Conservation (phyloP, 352 stramenopile species). For the Thraustochytrium sp. region DNA sequence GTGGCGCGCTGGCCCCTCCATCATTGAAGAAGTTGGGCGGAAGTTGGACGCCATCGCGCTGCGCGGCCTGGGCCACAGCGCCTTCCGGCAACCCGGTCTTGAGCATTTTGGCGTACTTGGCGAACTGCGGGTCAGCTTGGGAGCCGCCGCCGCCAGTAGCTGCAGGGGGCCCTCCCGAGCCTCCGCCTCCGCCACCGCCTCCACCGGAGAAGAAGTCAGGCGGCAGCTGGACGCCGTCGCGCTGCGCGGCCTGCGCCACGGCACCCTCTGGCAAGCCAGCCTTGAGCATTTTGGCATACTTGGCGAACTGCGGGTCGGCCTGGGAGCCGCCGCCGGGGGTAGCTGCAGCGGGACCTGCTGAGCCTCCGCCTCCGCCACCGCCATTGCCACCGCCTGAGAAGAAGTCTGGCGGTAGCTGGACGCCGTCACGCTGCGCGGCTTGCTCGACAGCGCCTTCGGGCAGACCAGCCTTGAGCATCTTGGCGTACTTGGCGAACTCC, state of each 20-base stretch:
- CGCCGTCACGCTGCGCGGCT: conserved; percentile 8
- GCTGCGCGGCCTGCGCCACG: conserved; percentile 6
- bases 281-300: conserved; percentile 34
- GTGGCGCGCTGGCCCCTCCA: neutral
- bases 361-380: neutral
- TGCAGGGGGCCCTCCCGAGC: neutral
- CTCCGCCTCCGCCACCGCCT: neutral
- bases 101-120: conserved; percentile 40
- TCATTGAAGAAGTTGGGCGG: neutral
- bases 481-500: conserved; percentile 17
- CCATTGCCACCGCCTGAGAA: neutral
- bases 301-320: neutral
- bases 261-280: conserved; percentile 25
- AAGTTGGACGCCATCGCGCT: neutral
- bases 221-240: neutral
- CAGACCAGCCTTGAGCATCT: conserved; percentile 33
- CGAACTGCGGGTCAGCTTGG: neutral
- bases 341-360: neutral
- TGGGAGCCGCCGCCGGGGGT: neutral
- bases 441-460: conserved; percentile 21
- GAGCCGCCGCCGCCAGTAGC: neutral
- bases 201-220: neutral
- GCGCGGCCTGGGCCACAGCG: neutral
- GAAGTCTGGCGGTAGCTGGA: neutral
- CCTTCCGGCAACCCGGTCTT: conserved; percentile 24